These are phyloP conservation scores for Cercospora zeina DNA, from an alignment of 2,329 filamentous ascomycete species.

Conservation along the genomic window DNA sequence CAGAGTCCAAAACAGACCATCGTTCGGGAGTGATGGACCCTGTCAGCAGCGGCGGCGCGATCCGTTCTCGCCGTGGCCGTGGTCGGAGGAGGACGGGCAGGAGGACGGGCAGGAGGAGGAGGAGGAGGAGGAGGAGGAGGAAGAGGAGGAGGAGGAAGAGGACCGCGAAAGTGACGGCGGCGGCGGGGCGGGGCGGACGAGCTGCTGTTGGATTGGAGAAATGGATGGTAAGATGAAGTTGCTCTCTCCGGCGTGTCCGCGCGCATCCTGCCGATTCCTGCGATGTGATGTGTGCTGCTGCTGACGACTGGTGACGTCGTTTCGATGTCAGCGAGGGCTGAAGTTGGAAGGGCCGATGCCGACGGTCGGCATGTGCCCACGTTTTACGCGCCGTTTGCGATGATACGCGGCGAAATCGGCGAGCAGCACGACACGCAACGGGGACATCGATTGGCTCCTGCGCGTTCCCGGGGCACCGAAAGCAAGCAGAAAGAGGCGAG, in stretches of 20 bases:
- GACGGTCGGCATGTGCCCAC: not conserved
- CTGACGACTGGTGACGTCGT: slow-evolving; percentile 3
- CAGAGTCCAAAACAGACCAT: not conserved
- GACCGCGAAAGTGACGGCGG: too few relatives aligned
- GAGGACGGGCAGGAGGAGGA: too few relatives aligned
- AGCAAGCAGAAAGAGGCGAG: not conserved
- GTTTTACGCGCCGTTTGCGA: not conserved
- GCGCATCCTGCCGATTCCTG: too few relatives aligned
- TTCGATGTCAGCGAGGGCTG: not conserved
- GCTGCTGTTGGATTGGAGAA: too few relatives aligned
- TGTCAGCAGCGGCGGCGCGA: not conserved
- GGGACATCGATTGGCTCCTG: not conserved
- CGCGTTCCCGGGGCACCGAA: not conserved
- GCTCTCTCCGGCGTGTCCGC: too few relatives aligned
- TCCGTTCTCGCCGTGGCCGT: not conserved
- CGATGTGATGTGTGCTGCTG: not conserved
- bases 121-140: too few relatives aligned
- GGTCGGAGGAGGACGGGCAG: not conserved
- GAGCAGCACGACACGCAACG: not conserved
- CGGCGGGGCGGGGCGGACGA: too few relatives aligned
- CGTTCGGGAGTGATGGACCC: not conserved
- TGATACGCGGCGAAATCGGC: not conserved
- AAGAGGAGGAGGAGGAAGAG: too few relatives aligned
- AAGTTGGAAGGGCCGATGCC: not conserved
- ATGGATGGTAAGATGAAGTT: too few relatives aligned